Conservation (phyloP, 176 grass and related monocot genomes). For the Rhipidocladum racemiflorum region DNA sequence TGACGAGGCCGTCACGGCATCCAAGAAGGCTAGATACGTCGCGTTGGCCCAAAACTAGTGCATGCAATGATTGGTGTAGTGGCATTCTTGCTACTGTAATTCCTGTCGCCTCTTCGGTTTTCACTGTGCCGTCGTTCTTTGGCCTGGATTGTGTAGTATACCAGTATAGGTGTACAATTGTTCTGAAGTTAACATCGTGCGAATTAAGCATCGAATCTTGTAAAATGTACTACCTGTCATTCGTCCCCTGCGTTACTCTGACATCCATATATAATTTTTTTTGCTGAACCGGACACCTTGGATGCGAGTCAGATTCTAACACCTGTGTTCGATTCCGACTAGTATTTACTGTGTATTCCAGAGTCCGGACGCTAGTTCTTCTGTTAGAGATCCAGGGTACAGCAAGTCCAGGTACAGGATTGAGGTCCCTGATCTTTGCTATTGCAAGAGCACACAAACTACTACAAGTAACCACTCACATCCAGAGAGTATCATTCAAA, state of each 20-base stretch:
- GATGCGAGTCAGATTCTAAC: too few relatives aligned
- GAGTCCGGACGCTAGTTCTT: neutral
- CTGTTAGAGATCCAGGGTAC: conserved; percentile 2
- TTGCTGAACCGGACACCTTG: too few relatives aligned
- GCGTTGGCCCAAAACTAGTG: neutral
- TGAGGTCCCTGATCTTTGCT: neutral
- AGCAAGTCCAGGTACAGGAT: neutral
- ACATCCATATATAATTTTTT: too few relatives aligned
- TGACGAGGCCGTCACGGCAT: neutral
- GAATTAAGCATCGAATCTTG: too few relatives aligned
- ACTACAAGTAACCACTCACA: neutral
- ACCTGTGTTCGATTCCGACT: too few relatives aligned
- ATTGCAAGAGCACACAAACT: neutral
- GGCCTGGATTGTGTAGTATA: neutral
- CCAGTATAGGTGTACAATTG: neutral
- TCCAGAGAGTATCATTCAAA: conserved; percentile 17
- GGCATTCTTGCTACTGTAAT: neutral
- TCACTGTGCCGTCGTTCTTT: neutral
- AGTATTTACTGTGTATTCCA: too few relatives aligned
- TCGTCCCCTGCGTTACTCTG: too few relatives aligned
- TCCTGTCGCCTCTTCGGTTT: neutral
- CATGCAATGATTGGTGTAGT: neutral
- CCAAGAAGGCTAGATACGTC: neutral
- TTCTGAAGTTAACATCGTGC: too few relatives aligned
- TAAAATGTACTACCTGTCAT: too few relatives aligned